Evolutionary conservation across 2,329 filamentous ascomycete genomes (phyloP).

Genomic region (Fusarium torreyae): DNA sequence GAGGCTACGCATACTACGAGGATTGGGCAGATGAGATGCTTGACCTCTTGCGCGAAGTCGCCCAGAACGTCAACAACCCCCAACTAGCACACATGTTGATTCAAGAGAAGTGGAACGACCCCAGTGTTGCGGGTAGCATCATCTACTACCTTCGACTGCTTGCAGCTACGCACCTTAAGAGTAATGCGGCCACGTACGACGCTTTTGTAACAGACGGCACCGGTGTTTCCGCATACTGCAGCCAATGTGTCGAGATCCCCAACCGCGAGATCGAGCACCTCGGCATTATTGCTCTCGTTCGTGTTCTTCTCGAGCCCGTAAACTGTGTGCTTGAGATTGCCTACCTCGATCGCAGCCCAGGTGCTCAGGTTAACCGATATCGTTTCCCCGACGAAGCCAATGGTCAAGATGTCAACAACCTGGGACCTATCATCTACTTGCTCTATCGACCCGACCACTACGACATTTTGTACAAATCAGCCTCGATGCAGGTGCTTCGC

Average conservation of each 20-base stretch:
- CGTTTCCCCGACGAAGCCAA: slow-evolving; percentile 72
- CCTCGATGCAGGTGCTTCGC: slow-evolving; percentile 68
- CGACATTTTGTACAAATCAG: slow-evolving; percentile 85
- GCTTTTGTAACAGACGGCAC: slow-evolving; percentile 77
- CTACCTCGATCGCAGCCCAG: slow-evolving; percentile 89
- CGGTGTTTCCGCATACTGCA: slow-evolving; percentile 78
- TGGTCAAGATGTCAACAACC: slow-evolving; percentile 58
- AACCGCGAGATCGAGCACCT: slow-evolving; percentile 91
- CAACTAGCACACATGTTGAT: slow-evolving; percentile 69
- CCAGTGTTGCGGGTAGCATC: slow-evolving; percentile 77
- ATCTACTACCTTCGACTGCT: slow-evolving; percentile 89
- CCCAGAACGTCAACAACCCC: slow-evolving; percentile 71
- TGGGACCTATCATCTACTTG: slow-evolving; percentile 69
- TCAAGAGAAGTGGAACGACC: slow-evolving; percentile 80
- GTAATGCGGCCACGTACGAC: slow-evolving; percentile 77
- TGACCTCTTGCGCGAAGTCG: slow-evolving; percentile 75
- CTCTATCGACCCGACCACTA: slow-evolving; percentile 87
- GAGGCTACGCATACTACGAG: slow-evolving; percentile 80
- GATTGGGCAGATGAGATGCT: slow-evolving; percentile 87
- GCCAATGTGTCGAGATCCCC: slow-evolving; percentile 78
- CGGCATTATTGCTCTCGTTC: slow-evolving; percentile 82
- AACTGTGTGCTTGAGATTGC: slow-evolving; percentile 88
- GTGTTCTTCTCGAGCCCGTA: slow-evolving; percentile 84
- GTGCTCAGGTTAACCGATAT: slow-evolving; percentile 81
- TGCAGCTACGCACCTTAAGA: slow-evolving; percentile 87